These are phyloP conservation scores for Artemisia argyi DNA, from an alignment of 129 eudicot species.

Conservation along the genomic window DNA sequence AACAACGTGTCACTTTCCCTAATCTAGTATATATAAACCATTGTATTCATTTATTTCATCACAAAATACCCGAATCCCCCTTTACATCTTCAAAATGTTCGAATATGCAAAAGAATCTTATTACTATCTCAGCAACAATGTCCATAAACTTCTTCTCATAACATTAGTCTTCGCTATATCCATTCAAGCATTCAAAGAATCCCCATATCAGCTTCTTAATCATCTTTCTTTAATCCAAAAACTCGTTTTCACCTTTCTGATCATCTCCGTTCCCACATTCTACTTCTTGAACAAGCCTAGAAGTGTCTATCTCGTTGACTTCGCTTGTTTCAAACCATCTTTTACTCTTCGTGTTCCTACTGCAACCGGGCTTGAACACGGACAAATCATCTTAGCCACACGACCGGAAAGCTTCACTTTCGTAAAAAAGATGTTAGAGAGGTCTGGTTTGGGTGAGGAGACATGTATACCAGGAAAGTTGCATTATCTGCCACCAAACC, in stretches of 20 bases:
- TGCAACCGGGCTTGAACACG: slow-evolving; percentile 28
- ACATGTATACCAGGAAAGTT: slow-evolving; percentile 33
- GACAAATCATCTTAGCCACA: slow-evolving; percentile 8
- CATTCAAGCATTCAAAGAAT: neutral
- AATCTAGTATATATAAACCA: slow-evolving; percentile 11
- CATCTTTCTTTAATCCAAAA: slow-evolving; percentile 4
- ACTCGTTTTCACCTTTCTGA: slow-evolving; percentile 1
- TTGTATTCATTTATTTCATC: neutral
- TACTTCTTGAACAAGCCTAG: slow-evolving; percentile 32
- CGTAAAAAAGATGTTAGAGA: slow-evolving; percentile 25
- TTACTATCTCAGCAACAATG: slow-evolving; percentile 18
- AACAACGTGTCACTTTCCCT: neutral
- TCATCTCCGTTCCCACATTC: slow-evolving; percentile 20
- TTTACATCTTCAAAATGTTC: slow-evolving; percentile 19
- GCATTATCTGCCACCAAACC: slow-evolving; percentile 30
- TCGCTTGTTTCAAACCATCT: slow-evolving; percentile 36
- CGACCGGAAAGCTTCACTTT: slow-evolving; percentile 26
- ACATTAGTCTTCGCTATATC: slow-evolving; percentile 12
- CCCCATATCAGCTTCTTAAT: slow-evolving; percentile 7
- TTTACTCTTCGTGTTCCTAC: slow-evolving; percentile 6
- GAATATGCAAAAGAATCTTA: slow-evolving; percentile 22
- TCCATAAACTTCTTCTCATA: slow-evolving; percentile 21
- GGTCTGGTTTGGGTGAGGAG: slow-evolving; percentile 43
- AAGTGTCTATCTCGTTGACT: slow-evolving; percentile 35
- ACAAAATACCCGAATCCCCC: neutral